Percentiles rank a stretch among this genome's conserved stretches.
phyloP scores from a whole-genome alignment of 768 basidiomycete species.

The Lepiota venenata region DNA sequence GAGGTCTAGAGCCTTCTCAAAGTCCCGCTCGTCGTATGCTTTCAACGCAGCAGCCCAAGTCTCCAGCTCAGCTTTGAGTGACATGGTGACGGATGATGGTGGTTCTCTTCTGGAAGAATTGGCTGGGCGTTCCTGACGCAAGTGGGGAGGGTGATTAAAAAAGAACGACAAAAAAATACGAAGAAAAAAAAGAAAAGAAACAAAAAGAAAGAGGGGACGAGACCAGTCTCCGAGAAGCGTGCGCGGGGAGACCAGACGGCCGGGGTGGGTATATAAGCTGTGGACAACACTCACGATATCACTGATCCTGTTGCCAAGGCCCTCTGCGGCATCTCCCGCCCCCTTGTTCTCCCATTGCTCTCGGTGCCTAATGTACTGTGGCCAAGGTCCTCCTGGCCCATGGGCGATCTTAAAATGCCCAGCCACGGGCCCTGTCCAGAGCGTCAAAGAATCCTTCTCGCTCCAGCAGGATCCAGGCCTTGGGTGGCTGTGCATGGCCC shows the following conservation, averaged over 20 bases:
- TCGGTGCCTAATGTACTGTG: neutral
- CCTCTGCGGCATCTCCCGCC: constrained; percentile 21
- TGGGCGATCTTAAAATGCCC: no score
- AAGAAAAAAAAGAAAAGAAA: constrained; percentile 21
- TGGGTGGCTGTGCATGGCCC: neutral
- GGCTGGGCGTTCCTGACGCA: constrained; percentile 35
- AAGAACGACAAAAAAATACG: constrained; percentile 21
- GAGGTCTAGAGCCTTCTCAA: constrained; percentile 65
- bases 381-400: constrained; percentile 1
- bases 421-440: neutral
- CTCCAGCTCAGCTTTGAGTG: constrained; percentile 76
- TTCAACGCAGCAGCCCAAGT: constrained; percentile 85
- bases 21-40: constrained; percentile 86
- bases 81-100: constrained; percentile 35
- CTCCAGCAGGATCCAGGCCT: neutral
- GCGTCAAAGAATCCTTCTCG: neutral
- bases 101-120: constrained; percentile 10
- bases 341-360: constrained; percentile 8
- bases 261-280: constrained; percentile 20
- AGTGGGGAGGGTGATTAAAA: constrained; percentile 18
- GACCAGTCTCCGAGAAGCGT: constrained; percentile 42
- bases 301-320: constrained; percentile 32
- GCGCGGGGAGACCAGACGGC: constrained; percentile 20
- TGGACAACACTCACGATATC: constrained; percentile 16
- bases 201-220: constrained; percentile 25